Conservation (phyloP, 768 basidiomycete genomes). For the Phylloporus scabripes region DNA sequence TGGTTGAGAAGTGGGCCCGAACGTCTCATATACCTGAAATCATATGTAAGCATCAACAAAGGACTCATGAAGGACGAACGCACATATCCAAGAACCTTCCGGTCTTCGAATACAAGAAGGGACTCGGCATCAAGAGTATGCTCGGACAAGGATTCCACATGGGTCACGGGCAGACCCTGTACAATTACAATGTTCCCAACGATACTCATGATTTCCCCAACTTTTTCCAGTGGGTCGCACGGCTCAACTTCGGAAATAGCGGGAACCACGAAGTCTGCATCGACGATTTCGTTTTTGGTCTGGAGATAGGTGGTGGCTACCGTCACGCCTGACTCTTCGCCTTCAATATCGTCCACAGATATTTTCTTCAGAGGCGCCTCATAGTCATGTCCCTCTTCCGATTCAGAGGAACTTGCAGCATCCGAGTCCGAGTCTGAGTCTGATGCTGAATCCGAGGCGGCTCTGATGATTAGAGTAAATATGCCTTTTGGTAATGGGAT, state of each 20-base stretch:
- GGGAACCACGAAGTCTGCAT: slow-evolving; percentile 56
- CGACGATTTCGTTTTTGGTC: slow-evolving; percentile 67
- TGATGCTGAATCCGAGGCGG: slow-evolving; percentile 33
- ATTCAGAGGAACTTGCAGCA: slow-evolving; percentile 17
- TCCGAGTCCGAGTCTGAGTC: slow-evolving; percentile 32
- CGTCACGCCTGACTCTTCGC: slow-evolving; percentile 44
- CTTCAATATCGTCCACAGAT: slow-evolving; percentile 36
- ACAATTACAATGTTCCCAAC: slow-evolving; percentile 71
- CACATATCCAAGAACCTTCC: slow-evolving; percentile 87
- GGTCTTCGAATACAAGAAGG: slow-evolving; percentile 83
- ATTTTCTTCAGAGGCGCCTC: slow-evolving; percentile 5
- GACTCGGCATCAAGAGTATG: slow-evolving; percentile 84
- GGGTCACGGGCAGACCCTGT: slow-evolving; percentile 48
- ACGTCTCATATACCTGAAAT: slow-evolving; percentile 83
- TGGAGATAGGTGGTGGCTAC: slow-evolving; percentile 43
- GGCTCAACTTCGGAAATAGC: slow-evolving; percentile 56
- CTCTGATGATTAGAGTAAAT: slow-evolving; percentile 24
- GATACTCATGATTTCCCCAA: slow-evolving; percentile 75
- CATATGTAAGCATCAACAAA: slow-evolving; percentile 11
- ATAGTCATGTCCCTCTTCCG: slow-evolving; percentile 14
- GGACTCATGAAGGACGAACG: slow-evolving; percentile 28
- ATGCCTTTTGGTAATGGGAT: slow-evolving; percentile 3
- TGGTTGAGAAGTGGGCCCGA: slow-evolving; percentile 88
- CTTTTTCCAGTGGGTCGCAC: slow-evolving; percentile 63
- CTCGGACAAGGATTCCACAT: slow-evolving; percentile 44